phyloP scores from a whole-genome alignment of 257 asterid genomes.

The Solanum chiquidenum region DNA sequence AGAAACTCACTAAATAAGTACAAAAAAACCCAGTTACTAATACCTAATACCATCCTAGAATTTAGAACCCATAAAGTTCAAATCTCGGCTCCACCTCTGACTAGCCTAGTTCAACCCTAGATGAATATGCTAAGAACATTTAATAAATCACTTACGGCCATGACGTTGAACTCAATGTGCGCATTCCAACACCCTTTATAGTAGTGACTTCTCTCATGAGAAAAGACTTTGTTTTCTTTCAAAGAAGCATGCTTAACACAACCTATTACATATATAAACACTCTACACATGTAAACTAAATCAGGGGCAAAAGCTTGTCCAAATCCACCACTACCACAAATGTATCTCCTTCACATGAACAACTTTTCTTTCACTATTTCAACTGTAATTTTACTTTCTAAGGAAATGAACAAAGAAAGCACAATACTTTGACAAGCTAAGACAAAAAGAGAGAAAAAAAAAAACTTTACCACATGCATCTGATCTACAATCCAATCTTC shows the following conservation, averaged over 20 bases:
- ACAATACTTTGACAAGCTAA: neutral
- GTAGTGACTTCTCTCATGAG: neutral
- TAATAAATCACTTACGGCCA: neutral
- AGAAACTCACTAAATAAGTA: neutral
- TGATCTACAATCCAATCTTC: conserved; percentile 95
- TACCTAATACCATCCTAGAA: neutral
- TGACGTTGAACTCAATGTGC: neutral
- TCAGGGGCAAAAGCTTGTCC: neutral
- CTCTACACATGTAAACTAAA: neutral
- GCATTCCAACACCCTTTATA: neutral
- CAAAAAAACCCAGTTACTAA: neutral
- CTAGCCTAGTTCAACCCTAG: neutral
- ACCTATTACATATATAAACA: neutral
- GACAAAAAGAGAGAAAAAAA: neutral
- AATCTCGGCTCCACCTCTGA: neutral
- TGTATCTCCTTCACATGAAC: neutral
- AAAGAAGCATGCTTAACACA: neutral
- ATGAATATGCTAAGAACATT: neutral
- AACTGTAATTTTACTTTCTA: neutral
- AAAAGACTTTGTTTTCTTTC: neutral
- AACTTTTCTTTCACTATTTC: neutral
- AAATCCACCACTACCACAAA: neutral
- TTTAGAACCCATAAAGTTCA: neutral
- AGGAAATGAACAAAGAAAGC: neutral
- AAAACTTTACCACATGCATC: conserved; percentile 56